Evolutionary conservation across 176 grass and related monocot species (phyloP).

Genomic region (Oryza meyeriana): DNA sequence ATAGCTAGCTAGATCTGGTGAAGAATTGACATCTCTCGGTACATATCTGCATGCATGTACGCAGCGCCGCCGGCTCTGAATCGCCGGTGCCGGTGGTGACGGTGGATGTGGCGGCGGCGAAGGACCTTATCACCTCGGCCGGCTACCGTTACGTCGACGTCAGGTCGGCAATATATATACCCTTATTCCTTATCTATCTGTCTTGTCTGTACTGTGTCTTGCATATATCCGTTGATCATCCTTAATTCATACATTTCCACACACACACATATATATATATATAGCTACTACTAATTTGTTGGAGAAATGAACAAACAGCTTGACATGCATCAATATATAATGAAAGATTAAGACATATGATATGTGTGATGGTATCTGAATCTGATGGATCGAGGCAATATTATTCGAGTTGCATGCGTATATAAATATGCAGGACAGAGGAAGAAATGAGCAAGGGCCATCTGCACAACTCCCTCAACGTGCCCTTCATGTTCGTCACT

Average conservation of each 20-base stretch:
- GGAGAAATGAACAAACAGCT: neutral
- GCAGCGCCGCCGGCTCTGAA: neutral
- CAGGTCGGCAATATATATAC: neutral
- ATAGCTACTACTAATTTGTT: neutral
- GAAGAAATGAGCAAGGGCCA: slow-evolving; percentile 69
- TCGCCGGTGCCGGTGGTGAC: neutral
- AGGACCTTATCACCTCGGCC: neutral
- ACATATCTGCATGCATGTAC: neutral
- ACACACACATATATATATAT: too few species aligned
- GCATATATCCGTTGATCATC: too few species aligned
- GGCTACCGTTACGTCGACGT: slow-evolving; percentile 35
- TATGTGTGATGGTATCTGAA: neutral
- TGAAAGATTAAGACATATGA: too few species aligned
- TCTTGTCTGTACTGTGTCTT: neutral
- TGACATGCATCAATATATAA: too few species aligned
- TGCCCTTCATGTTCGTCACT: slow-evolving; percentile 70
- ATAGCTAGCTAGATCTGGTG: too few species aligned
- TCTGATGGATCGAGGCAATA: too few species aligned
- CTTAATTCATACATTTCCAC: too few species aligned
- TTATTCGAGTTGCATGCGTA: too few species aligned
- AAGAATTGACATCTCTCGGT: neutral
- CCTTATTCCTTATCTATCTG: neutral
- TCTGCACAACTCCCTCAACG: slow-evolving; percentile 42
- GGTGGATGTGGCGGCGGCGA: slow-evolving; percentile 38
- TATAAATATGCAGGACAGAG: slow-evolving; percentile 38